Percentiles rank a stretch among this genome's conserved stretches.
These are phyloP conservation scores for Ustilago shanxiensis DNA, from an alignment of 1,284 basidiomycete genomes.

Conservation along the genomic window DNA sequence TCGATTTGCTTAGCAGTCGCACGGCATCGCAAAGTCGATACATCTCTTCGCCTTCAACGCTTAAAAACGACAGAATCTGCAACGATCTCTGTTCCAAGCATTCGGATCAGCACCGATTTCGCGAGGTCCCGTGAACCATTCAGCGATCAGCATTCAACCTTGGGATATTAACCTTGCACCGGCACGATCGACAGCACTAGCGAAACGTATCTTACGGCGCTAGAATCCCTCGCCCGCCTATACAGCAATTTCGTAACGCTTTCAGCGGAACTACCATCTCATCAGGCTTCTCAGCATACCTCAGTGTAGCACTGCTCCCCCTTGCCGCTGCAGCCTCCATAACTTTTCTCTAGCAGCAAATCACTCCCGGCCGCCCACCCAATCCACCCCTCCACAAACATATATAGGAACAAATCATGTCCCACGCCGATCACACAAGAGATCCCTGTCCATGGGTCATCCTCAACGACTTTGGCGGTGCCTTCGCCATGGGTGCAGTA, in stretches of 20 bases:
- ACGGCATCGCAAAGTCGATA: too few relatives aligned
- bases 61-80: too few relatives aligned
- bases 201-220: neutral
- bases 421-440: constrained; percentile 61
- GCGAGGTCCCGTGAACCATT: too few relatives aligned
- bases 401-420: constrained; percentile 24
- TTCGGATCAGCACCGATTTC: neutral
- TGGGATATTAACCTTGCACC: too few relatives aligned
- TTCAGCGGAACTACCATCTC: too few relatives aligned
- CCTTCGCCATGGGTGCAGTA: constrained; percentile 89
- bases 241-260: too few relatives aligned
- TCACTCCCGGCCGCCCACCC: neutral
- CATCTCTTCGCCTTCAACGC: too few relatives aligned
- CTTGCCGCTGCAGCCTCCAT: neutral
- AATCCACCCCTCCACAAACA: neutral
- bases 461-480: constrained; percentile 97
- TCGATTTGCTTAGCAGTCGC: neutral
- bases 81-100: too few relatives aligned
- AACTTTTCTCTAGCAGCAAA: neutral
- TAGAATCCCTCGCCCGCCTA: too few relatives aligned
- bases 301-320: too few relatives aligned
- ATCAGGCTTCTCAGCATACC: too few relatives aligned
- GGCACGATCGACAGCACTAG: neutral
- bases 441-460: constrained; percentile 89
- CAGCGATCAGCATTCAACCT: too few relatives aligned